Conservation (phyloP, 768 basidiomycete genomes). For the Suillus americanus region DNA sequence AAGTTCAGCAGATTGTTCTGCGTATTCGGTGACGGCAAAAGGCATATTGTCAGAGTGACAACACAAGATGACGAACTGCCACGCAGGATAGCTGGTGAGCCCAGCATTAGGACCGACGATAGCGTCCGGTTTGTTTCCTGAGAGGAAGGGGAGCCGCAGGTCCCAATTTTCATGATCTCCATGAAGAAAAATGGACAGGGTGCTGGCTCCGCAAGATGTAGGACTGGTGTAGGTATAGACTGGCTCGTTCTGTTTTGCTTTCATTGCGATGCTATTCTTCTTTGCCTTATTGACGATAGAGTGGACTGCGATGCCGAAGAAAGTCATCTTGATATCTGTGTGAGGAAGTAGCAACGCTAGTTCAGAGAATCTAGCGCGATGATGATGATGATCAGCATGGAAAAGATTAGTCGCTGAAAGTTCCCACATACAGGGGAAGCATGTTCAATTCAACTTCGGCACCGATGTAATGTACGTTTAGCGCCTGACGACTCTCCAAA, state of each 20-base stretch:
- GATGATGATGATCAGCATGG: slow-evolving; percentile 4
- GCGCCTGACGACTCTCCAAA: slow-evolving; percentile 22
- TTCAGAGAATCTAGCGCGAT: slow-evolving; percentile 41
- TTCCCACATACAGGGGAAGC: slow-evolving; percentile 37
- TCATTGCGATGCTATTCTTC: slow-evolving; percentile 32
- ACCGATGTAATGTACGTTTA: slow-evolving; percentile 38
- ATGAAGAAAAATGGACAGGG: slow-evolving; percentile 37
- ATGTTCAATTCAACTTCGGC: slow-evolving; percentile 40
- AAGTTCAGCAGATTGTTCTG: slow-evolving; percentile 36
- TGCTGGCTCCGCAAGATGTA: slow-evolving; percentile 36
- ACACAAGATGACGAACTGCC: slow-evolving; percentile 36
- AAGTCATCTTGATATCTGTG: slow-evolving; percentile 42
- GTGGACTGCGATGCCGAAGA: slow-evolving; percentile 38
- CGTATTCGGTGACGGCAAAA: slow-evolving; percentile 37
- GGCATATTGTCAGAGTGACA: slow-evolving; percentile 27
- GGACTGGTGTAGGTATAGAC: slow-evolving; percentile 40
- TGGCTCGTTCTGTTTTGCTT: slow-evolving; percentile 25
- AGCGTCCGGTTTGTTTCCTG: slow-evolving; percentile 35
- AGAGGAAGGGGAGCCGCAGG: slow-evolving; percentile 20
- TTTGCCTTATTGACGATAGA: slow-evolving; percentile 31
- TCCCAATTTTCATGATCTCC: slow-evolving; percentile 27
- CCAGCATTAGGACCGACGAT: slow-evolving; percentile 43
- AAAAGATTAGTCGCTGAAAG: not conserved
- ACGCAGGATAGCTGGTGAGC: slow-evolving; percentile 35
- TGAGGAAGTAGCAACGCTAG: slow-evolving; percentile 44